A percentile compares a stretch with the other conserved stretches of the same genome.
Conservation (phyloP, 345 rosid genomes). For the Gossypium raimondii region DNA sequence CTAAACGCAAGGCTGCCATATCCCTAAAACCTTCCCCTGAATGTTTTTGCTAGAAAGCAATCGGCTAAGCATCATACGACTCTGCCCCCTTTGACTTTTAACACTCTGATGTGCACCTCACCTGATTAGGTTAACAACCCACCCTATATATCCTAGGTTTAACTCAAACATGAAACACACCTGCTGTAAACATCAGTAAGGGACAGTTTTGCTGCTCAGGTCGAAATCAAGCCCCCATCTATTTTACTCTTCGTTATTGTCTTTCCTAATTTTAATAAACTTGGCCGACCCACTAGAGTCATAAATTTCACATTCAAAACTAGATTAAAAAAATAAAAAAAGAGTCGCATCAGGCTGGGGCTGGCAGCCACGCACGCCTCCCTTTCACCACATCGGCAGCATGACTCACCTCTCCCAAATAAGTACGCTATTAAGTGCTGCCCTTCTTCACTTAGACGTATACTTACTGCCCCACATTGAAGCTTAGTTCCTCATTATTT, state of each 20-base stretch:
- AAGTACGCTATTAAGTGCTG: neutral
- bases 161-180: neutral
- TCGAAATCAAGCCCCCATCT: neutral
- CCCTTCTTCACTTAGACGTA: neutral
- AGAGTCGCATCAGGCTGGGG: neutral
- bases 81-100: neutral
- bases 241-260: neutral
- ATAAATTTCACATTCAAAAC: neutral
- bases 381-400: neutral
- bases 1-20: neutral
- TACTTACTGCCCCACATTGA: neutral
- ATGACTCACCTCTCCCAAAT: constrained; percentile 13
- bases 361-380: neutral
- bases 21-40: neutral
- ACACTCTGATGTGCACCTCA: neutral
- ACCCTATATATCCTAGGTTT: neutral
- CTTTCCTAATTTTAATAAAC: neutral
- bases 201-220: neutral
- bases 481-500: neutral
- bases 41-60: neutral
- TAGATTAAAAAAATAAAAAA: neutral
- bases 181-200: neutral
- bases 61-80: neutral
- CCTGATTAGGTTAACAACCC: neutral
- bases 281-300: neutral